Evolutionary conservation across 441 rosid species (phyloP).

Genomic region (Theobroma grandiflorum): DNA sequence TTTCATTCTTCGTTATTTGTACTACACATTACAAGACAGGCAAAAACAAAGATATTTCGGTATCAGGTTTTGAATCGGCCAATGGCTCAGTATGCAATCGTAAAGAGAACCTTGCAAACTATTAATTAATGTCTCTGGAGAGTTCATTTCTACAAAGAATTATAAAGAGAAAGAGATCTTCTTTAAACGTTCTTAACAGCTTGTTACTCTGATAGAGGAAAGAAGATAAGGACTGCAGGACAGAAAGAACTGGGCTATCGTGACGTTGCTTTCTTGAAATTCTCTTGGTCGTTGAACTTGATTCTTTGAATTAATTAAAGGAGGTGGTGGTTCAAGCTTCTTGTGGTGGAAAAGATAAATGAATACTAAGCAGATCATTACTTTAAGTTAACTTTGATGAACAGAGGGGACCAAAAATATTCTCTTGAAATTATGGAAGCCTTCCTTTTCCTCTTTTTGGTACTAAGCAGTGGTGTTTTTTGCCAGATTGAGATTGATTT

Average conservation of each 20-base stretch:
- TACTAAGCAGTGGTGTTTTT: background rate
- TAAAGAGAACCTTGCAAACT: background rate
- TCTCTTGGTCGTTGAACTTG: background rate
- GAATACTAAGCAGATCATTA: background rate
- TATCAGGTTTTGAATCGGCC: background rate
- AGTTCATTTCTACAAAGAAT: background rate
- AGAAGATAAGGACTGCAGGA: background rate
- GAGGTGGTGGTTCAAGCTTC: conserved; percentile 2
- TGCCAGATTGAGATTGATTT: background rate
- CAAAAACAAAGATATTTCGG: background rate
- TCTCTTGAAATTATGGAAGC: background rate
- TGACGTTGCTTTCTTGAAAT: background rate
- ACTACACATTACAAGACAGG: background rate
- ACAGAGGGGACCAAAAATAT: conserved; percentile 18
- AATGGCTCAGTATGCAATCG: background rate
- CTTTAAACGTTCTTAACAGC: background rate
- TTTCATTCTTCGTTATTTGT: background rate
- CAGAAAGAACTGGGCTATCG: background rate
- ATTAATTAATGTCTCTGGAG: conserved; percentile 4
- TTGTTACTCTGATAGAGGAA: background rate
- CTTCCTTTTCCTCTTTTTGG: background rate
- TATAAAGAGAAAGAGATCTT: background rate
- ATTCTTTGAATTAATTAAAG: conserved; percentile 21
- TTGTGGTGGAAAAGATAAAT: background rate
- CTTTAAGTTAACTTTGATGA: conserved; percentile 6